Base-by-base conservation (phyloP, 179 eudicot genomes). In the Drosera spatulata region DNA sequence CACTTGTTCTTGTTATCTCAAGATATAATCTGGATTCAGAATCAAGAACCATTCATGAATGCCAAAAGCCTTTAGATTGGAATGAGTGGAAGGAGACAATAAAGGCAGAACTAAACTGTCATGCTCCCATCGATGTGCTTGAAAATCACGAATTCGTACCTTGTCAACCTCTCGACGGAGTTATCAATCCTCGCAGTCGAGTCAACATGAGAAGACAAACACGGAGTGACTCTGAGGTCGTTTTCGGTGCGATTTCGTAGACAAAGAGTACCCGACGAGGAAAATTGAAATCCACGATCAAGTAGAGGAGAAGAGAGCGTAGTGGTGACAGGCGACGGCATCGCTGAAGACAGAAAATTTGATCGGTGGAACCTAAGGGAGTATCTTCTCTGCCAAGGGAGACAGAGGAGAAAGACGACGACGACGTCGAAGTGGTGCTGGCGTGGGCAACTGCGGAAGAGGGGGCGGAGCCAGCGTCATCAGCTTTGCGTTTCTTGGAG, bases 401-500 rank as follows among this genome's bases (percentile, higher is more conserved):
- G 40, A 39, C 41, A 7, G 61, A 11, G 14, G 39, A 47, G n/a
- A 33, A 10, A 3, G 33, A 6, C 47, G 61, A 33, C 40, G 56
- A 64, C 0, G 62, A 10, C 41, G 63, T 63, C 4, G 70, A 54
- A 9, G 61, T 9, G 0, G 54, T n/a, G 45, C 48, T 53, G 52
- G 10, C 40, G 50, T 14, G 14, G 61, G 22, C 58, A 15, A 61
- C 5, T 59, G 39, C 53, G 54, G 56, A 38, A 10, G 66, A 2
- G 44, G n/a, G 33, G 38, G 43, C 58, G 37, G 54, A 58, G 44
- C 85, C 85, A 71, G 80, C 80, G 59, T 77, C 88, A 8, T 77
- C 88, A 50, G 77, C 61, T 57, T 75, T 83, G 53, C 88, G 79
- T 39, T 83, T 83, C 75, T 83, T 83, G 7, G 77, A 68, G n/a